Percentiles rank a stretch among this genome's conserved stretches.
phyloP scores from a whole-genome alignment of 129 eudicot genomes.

The Flaveria trinervia region DNA sequence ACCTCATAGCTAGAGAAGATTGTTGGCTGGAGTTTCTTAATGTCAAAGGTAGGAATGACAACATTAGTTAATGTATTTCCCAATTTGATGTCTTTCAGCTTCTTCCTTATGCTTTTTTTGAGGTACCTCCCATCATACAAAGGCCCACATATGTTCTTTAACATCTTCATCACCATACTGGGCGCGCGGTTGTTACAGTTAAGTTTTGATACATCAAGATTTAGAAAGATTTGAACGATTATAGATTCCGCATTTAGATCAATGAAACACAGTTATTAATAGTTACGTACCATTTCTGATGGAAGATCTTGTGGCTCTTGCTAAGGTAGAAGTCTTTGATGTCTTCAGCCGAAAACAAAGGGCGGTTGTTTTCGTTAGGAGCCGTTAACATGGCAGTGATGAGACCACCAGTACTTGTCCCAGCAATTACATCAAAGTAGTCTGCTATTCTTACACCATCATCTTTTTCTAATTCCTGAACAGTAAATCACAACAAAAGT shows the following conservation, averaged over 20 bases:
- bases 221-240: not conserved
- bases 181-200: not conserved
- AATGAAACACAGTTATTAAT: too few species aligned
- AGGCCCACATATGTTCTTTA: constrained; percentile 26
- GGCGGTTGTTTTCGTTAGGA: constrained; percentile 3
- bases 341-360: constrained; percentile 15
- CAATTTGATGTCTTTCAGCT: constrained; percentile 23
- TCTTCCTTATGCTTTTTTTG: not conserved
- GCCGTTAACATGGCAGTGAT: constrained; percentile 31
- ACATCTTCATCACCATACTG: not conserved
- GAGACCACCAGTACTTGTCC: constrained; percentile 34
- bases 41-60: constrained; percentile 46
- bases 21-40: constrained; percentile 41
- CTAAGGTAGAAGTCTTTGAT: constrained; percentile 17
- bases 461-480: constrained; percentile 10
- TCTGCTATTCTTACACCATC: constrained; percentile 30
- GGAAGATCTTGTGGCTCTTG: constrained; percentile 29
- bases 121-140: constrained; percentile 37
- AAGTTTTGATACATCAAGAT: not conserved
- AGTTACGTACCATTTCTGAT: constrained; percentile 14
- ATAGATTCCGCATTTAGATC: too few species aligned
- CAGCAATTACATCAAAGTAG: constrained; percentile 30
- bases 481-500: too few species aligned
- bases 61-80: constrained; percentile 36
- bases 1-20: constrained; percentile 49